A percentile compares a stretch with the other conserved stretches of the same genome.
Conservation (phyloP, 140 eudicot genomes). For the Erigeron philadelphicus region DNA sequence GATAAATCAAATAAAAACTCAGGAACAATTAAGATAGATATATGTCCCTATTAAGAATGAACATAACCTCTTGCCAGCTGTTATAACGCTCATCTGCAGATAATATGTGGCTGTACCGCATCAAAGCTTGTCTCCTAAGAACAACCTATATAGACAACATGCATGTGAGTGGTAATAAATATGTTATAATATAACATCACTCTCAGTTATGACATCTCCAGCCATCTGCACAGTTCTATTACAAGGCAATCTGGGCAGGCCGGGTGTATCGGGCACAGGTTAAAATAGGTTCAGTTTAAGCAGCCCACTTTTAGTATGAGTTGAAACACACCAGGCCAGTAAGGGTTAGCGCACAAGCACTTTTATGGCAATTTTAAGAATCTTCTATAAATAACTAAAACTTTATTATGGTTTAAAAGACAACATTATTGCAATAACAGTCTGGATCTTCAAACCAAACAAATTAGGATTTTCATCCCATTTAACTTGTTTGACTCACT, state of each 20-base stretch:
- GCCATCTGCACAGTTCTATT: background rate
- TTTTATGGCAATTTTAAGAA: background rate
- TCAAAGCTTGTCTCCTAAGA: slow-evolving; percentile 71
- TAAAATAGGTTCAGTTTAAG: background rate
- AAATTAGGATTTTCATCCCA: background rate
- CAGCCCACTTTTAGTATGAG: background rate
- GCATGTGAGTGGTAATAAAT: slow-evolving; percentile 11
- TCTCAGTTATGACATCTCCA: background rate
- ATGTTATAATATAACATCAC: background rate
- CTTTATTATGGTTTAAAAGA: background rate
- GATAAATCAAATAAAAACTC: slow-evolving; percentile 8
- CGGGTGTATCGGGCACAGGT: background rate
- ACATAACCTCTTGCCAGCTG: slow-evolving; percentile 94
- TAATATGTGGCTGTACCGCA: slow-evolving; percentile 82
- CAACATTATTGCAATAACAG: background rate
- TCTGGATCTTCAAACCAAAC: background rate
- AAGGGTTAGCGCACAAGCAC: background rate
- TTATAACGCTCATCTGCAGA: slow-evolving; percentile 74
- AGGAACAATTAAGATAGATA: background rate
- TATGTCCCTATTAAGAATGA: slow-evolving; percentile 9
- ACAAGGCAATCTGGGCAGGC: background rate
- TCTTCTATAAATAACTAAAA: background rate
- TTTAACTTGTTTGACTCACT: background rate
- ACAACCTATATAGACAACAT: slow-evolving; percentile 53
- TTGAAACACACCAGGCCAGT: background rate